Conservation (phyloP, 2,329 filamentous ascomycete species). For the Tolypocladium ovalisporum region DNA sequence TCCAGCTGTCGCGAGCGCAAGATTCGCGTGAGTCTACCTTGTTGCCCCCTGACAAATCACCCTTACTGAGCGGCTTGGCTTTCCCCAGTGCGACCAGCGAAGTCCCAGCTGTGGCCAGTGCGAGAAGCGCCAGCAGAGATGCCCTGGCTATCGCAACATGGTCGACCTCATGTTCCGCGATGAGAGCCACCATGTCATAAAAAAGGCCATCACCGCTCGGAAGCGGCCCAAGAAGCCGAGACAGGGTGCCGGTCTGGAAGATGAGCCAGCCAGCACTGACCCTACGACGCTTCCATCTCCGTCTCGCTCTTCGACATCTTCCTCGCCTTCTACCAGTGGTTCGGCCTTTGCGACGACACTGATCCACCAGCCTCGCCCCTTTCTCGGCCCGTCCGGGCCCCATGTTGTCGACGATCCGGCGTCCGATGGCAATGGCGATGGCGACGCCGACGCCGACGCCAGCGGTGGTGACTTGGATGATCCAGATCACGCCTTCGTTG, state of each 20-base stretch:
- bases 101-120: conserved; percentile 44
- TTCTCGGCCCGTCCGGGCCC: background rate
- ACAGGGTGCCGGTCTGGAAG: conserved; percentile 1
- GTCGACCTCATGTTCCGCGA: conserved; percentile 48
- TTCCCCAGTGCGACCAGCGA: conserved; percentile 38
- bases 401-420: background rate
- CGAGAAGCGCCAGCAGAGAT: conserved; percentile 37
- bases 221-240: conserved; percentile 12
- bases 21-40: conserved; percentile 35
- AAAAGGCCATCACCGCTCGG: conserved; percentile 31
- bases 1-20: conserved; percentile 44
- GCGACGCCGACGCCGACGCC: no score
- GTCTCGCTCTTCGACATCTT: background rate
- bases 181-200: conserved; percentile 43
- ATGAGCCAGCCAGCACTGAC: background rate
- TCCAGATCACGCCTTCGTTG: background rate
- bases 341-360: background rate
- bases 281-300: background rate
- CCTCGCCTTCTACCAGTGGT: background rate
- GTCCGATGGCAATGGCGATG: background rate
- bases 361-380: conserved; percentile 1
- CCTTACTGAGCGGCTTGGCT: background rate
- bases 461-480: background rate
- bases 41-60: conserved; percentile 2
- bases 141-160: conserved; percentile 44